Base-by-base conservation (phyloP, 257 asterid species). In the Oldenlandia corymbosa region DNA sequence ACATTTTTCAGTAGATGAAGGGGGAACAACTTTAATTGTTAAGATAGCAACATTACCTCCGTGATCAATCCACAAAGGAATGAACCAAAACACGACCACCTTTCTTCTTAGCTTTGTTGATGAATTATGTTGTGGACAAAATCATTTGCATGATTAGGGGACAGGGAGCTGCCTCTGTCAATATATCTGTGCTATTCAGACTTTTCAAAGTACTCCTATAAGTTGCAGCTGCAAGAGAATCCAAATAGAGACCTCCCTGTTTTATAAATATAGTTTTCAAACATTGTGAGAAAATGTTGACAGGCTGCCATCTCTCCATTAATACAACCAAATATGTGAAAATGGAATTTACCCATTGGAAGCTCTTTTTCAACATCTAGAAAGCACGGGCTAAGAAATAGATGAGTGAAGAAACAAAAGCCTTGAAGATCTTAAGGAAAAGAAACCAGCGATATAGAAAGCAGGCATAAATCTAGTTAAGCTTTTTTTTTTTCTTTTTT, bases 161-260 rank as follows among this genome's bases (percentile, higher is more conserved):
- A 1, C 26, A 84, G 21, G 0, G 73, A 70, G 70, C 57, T 73
- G 42, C 91, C 91, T 83, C 78, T 0, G 90, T 88, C 82, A 91
- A 76, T 57, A 88, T 61, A 62, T 85, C 96, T 1, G 94, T 88
- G 70, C 85, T 46, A 34, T 91, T 85, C 72, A 76, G 77, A 70
- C 74, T 78, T 79, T 76, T 80, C 79, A 91, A 75, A 73, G 76
- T 80, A 64, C 24, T 60, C 74, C 58, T 76, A 50, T 79, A 76
- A 66, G 62, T 71, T 57, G 97, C 97, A 78, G 97, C 93, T 68
- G 88, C 94, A 28, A 88, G 67, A 17, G 97, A 91, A 28, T 96
- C 97, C 62, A 91, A 76, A 75, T 68, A 88, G 55, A 91, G 90
- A 58, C n/a, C n/a, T n/a, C 96, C 97, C 96, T 91, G 82, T 37